phyloP scores from a whole-genome alignment of 2,329 filamentous ascomycete genomes.

The Colletotrichum siamense region DNA sequence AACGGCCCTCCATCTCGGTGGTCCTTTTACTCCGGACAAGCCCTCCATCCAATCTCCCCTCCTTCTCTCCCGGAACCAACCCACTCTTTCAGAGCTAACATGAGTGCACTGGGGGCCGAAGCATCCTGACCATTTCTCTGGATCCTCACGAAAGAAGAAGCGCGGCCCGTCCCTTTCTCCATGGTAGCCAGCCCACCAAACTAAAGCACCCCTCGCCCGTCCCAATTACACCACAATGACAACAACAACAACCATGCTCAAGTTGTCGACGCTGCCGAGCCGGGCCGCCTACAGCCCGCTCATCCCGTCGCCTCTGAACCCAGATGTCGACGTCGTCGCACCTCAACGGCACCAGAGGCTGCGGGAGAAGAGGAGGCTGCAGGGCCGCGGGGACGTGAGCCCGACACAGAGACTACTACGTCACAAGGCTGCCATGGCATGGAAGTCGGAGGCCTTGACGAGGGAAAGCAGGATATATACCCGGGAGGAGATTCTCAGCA shows the following conservation, averaged over 20 bases:
- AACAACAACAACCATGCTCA: not conserved
- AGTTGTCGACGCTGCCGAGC: constrained; percentile 15
- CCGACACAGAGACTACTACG: constrained; percentile 46
- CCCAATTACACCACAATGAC: not conserved
- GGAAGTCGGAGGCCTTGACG: constrained; percentile 32
- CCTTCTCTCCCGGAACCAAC: not conserved
- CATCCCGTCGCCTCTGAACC: constrained; percentile 35
- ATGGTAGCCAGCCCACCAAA: not conserved
- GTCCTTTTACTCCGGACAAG: not conserved
- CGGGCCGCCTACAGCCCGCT: constrained; percentile 27
- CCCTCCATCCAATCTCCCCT: not conserved
- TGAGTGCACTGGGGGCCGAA: not conserved
- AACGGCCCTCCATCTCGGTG: not conserved
- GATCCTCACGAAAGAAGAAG: not conserved
- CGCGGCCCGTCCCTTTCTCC: not conserved
- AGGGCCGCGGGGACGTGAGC: constrained; percentile 32
- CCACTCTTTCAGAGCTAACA: not conserved
- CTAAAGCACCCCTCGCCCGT: not conserved
- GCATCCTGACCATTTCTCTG: not conserved
- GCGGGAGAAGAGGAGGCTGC: constrained; percentile 20
- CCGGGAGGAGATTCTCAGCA: constrained; percentile 16
- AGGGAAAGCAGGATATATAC: constrained; percentile 16
- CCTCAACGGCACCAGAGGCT: constrained; percentile 21
- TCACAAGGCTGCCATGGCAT: constrained; percentile 46
- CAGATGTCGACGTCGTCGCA: constrained; percentile 16